Percentiles rank a stretch among this genome's conserved stretches.
Evolutionary conservation across 163 green algal species (phyloP).

Genomic region (Chlorella variabilis): DNA sequence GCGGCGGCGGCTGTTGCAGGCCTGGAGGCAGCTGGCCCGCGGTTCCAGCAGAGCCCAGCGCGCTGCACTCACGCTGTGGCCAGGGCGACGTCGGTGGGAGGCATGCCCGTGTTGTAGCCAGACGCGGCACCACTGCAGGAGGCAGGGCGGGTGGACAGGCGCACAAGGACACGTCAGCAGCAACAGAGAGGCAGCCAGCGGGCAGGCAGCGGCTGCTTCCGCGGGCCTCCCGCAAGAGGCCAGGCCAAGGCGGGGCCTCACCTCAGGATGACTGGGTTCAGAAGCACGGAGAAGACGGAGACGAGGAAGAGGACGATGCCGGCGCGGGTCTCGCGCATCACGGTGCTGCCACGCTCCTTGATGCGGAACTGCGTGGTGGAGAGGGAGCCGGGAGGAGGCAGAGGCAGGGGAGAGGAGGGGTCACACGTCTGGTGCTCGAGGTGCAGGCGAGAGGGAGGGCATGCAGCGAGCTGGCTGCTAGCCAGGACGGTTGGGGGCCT

Average conservation of each 20-base stretch:
- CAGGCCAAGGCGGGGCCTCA: too few relatives aligned
- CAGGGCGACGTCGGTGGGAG: constrained; percentile 59
- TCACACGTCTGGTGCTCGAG: too few relatives aligned
- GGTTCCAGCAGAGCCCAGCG: background rate
- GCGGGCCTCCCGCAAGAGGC: too few relatives aligned
- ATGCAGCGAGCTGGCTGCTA: too few relatives aligned
- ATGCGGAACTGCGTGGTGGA: constrained; percentile 14
- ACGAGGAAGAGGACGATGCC: constrained; percentile 38
- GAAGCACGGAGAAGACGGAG: constrained; percentile 68
- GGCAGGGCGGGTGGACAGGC: too few relatives aligned
- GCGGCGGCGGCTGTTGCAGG: background rate
- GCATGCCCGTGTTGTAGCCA: constrained; percentile 65
- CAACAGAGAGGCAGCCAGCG: too few relatives aligned
- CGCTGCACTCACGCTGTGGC: constrained; percentile 54
- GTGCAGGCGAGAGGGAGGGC: too few relatives aligned
- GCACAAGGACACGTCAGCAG: too few relatives aligned
- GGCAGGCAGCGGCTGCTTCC: too few relatives aligned
- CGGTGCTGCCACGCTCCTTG: constrained; percentile 17
- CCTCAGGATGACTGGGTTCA: constrained; percentile 66
- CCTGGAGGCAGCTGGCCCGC: background rate
- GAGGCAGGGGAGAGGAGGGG: background rate
- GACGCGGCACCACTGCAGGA: constrained; percentile 11
- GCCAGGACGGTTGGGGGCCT: too few relatives aligned
- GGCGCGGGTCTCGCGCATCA: constrained; percentile 1
- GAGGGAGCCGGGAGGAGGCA: background rate